Evolutionary conservation across 495 filamentous ascomycete species (phyloP), one percentile per base, ranked within the genome.

Genomic region (Pyronema omphalodes): DNA sequence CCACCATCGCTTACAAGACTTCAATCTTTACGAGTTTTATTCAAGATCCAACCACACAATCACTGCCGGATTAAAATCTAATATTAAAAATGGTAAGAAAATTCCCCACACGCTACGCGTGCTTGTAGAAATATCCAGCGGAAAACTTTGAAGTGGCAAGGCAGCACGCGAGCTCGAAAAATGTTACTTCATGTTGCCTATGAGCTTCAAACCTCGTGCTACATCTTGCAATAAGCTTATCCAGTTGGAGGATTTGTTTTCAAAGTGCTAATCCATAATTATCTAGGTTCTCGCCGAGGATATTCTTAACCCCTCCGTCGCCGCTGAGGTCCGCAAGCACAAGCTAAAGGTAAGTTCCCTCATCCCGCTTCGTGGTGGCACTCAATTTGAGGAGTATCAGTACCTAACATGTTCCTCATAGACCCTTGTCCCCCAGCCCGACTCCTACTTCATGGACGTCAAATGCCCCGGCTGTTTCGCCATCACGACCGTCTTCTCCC

Each of bases 401-500:
- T 39, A 17, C 40, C 35, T n/a, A 40, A n/a, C n/a, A 18, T 9
- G 1, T 33, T 1, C 4, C 19, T 36, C 1, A 51, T 63, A 94
- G 88, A 83, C 76, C 54, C 82, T 96, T 68, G 89, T 96, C 67
- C 89, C 89, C 63, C 80, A 77, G 55, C 89, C 89, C 60, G 84
- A 88, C 65, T 94, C 87, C 66, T 96, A 94, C 83, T 96, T 96
- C 82, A 96, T 96, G 89, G 89, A 96, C 68, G 88, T 96, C 75
- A 96, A 94, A 80, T 96, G 89, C 82, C 89, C 88, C 70, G 89
- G 89, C 68, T 96, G 89, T 84, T 96, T 96, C 84, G 93, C 85
- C 66, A 96, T 96, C 82, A 96, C 89, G 70, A 94, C 88, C 71
- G 89, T 96, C 72, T 96, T 94, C 84, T 94, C 88, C 54, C 89